Conservation (phyloP, 306 rosid species). For the Aeschynomene evenia region DNA sequence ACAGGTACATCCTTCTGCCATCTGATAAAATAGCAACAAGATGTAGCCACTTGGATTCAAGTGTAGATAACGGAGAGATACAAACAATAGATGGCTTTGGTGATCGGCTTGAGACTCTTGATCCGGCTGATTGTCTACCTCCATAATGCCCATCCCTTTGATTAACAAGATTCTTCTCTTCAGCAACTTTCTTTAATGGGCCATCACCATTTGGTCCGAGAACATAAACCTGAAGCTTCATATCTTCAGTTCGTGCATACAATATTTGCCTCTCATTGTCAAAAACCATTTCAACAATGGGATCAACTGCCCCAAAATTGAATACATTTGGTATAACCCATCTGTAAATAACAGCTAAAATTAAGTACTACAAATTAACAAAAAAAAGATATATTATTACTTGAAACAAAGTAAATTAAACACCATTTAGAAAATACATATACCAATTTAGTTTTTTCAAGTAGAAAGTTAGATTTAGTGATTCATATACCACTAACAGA, state of each 20-base stretch:
- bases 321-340: slow-evolving; percentile 97
- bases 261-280: slow-evolving; percentile 89
- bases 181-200: slow-evolving; percentile 86
- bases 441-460: slow-evolving; percentile 15
- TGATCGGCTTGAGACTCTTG: slow-evolving; percentile 62
- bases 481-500: slow-evolving; percentile 10
- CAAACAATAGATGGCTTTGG: slow-evolving; percentile 81
- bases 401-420: background rate
- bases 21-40: slow-evolving; percentile 92
- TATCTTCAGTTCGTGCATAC: slow-evolving; percentile 87
- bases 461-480: slow-evolving; percentile 2
- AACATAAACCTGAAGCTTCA: slow-evolving; percentile 89
- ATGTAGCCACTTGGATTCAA: slow-evolving; percentile 89
- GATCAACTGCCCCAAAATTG: slow-evolving; percentile 93
- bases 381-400: slow-evolving; percentile 21
- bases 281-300: slow-evolving; percentile 86
- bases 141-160: slow-evolving; percentile 76
- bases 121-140: slow-evolving; percentile 76
- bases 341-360: slow-evolving; percentile 53
- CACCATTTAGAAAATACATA: background rate
- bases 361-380: slow-evolving; percentile 22
- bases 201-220: slow-evolving; percentile 84
- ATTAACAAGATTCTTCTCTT: slow-evolving; percentile 85
- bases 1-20: slow-evolving; percentile 93
- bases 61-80: slow-evolving; percentile 83